phyloP scores from a whole-genome alignment of 495 filamentous ascomycete genomes.

The Penicillium cosmopolitanum region DNA sequence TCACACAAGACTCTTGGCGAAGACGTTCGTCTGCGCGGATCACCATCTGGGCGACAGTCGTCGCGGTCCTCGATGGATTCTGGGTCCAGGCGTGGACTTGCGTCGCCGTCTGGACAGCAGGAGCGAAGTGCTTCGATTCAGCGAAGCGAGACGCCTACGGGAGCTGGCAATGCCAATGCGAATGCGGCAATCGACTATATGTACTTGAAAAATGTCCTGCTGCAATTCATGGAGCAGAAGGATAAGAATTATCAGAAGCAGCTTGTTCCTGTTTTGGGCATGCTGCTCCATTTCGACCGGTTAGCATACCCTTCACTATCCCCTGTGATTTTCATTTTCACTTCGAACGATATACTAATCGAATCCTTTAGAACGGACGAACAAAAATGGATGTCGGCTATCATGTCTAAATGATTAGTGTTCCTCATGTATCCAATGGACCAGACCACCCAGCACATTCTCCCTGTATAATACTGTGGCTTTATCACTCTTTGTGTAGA shows the following conservation, averaged over 20 bases:
- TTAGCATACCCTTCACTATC: slow-evolving; percentile 43
- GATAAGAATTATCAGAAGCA: slow-evolving; percentile 90
- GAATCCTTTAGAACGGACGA: slow-evolving; percentile 67
- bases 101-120: slow-evolving; percentile 41
- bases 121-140: slow-evolving; percentile 46
- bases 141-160: slow-evolving; percentile 44
- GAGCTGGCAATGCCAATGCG: slow-evolving; percentile 20
- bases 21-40: slow-evolving; percentile 39
- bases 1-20: slow-evolving; percentile 60
- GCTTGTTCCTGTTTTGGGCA: slow-evolving; percentile 87
- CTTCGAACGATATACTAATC: slow-evolving; percentile 10
- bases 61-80: slow-evolving; percentile 72
- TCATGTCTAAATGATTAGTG: slow-evolving; percentile 52
- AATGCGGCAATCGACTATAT: slow-evolving; percentile 64
- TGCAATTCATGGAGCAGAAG: slow-evolving; percentile 93
- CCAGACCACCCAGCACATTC: not conserved
- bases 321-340: not conserved
- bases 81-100: slow-evolving; percentile 44
- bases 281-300: slow-evolving; percentile 90
- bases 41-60: slow-evolving; percentile 54
- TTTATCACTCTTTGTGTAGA: slow-evolving; percentile 8
- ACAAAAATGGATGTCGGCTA: slow-evolving; percentile 86
- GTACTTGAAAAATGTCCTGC: slow-evolving; percentile 92
- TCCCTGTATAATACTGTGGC: slow-evolving; percentile 22
- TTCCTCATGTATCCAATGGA: not conserved